A percentile compares a stretch with the other conserved stretches of the same genome.
phyloP scores from a whole-genome alignment of 306 rosid species.

The Prunus persica region DNA sequence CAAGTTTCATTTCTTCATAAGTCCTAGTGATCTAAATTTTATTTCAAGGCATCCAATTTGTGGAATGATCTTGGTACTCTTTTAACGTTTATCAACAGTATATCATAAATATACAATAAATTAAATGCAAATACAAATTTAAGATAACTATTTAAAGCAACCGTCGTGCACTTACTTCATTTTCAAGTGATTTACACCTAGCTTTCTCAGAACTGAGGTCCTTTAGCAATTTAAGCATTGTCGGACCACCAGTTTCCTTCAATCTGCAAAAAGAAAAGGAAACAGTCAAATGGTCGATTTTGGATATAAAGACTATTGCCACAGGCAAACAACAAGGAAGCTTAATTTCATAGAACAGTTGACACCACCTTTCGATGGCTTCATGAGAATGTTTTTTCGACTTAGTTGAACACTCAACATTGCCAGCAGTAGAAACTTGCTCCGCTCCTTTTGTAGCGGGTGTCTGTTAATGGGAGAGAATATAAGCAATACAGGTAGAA shows the following conservation, averaged over 20 bases:
- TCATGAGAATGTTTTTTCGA: slow-evolving; percentile 45
- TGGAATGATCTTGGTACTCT: not conserved
- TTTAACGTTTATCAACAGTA: not conserved
- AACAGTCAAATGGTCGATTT: not conserved
- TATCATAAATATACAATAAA: not conserved
- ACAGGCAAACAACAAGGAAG: not conserved
- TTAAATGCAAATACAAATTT: not conserved
- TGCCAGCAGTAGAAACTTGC: slow-evolving; percentile 24
- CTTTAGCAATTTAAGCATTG: slow-evolving; percentile 20
- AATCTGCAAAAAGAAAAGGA: slow-evolving; percentile 29
- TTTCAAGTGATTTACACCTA: slow-evolving; percentile 48
- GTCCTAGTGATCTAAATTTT: not conserved
- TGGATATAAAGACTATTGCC: not conserved
- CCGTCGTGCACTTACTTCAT: slow-evolving; percentile 44
- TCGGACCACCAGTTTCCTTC: slow-evolving; percentile 30
- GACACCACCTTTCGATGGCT: slow-evolving; percentile 54
- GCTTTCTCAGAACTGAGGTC: slow-evolving; percentile 50
- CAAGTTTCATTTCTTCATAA: not conserved
- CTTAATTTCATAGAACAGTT: not conserved
- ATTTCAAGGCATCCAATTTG: no score
- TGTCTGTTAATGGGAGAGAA: slow-evolving; percentile 34
- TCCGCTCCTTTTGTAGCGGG: slow-evolving; percentile 18
- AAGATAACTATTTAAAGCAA: not conserved
- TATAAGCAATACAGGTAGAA: not conserved
- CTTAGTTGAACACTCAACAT: slow-evolving; percentile 15